Evolutionary conservation across 2,329 filamentous ascomycete species (phyloP), one percentile per base, ranked within the genome.

Genomic region (Gremmenia infestans): DNA sequence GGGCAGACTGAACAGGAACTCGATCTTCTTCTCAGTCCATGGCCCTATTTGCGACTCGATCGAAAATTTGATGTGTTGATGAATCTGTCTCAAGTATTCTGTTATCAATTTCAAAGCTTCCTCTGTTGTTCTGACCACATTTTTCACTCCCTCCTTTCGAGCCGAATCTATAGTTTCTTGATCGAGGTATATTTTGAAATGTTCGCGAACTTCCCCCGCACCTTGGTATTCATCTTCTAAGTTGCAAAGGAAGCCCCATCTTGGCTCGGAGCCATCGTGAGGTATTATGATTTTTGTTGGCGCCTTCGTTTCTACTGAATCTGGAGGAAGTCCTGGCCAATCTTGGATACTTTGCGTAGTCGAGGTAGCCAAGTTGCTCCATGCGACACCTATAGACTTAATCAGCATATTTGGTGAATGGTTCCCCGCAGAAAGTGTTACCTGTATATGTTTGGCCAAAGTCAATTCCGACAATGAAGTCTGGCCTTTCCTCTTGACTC

Each of bases 111-210:
- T 73, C 52, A 78, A 71, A 0, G 78, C 77, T 7, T 79, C 73
- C 1, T 63, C 55, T 2, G 75, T 68, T 11, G 70, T 72, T 4
- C 65, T 63, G 0, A 78, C 77, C 0, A 73, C 73, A 28, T 73
- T 72, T n/a, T 71, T 63, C 0, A 78, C 72, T 11, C 76, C 76
- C 32, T 76, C 71, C 4, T 68, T 66, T 56, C 77, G 76, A 42
- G 74, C 75, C 17, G 70, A 68, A 0, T 64, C 67, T 2, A 81
- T 67, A 8, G 73, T 77, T 8, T 72, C 71, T 4, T 72, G 69
- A 52, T 81, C 79, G 14, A 81, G 72, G 60, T 76, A 81, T 57
- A 79, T 79, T 62, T 82, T 81, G 72, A 82, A 82, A 72, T 80
- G 80, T 54, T 81, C 78, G 7, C 71, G 70, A 4, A 60, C 65